Conservation (phyloP, 169 alveolate genomes). For the Cryptosporidium sp. region DNA sequence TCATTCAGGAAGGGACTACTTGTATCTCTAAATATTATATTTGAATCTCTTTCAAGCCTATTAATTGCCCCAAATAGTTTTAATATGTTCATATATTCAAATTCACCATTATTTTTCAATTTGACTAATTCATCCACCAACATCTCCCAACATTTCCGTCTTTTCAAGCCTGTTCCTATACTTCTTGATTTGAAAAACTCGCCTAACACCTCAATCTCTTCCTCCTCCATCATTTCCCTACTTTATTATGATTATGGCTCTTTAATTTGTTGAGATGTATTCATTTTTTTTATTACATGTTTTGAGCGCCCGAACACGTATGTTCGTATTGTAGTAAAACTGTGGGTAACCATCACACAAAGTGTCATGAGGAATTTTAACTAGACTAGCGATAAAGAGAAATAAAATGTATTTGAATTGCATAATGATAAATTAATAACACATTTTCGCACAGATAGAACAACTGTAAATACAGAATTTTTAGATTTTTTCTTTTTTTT, state of each 20-base stretch:
- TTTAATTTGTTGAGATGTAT: background rate
- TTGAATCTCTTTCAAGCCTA: slow-evolving; percentile 21
- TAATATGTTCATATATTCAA: slow-evolving; percentile 2
- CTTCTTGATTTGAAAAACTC: slow-evolving; percentile 22
- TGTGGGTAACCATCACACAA: background rate
- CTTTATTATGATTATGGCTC: background rate
- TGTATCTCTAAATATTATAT: slow-evolving; percentile 1
- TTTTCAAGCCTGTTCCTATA: slow-evolving; percentile 18
- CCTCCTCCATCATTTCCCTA: slow-evolving; percentile 21
- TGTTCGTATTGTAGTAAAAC: background rate
- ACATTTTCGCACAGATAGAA: no score
- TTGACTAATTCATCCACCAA: slow-evolving; percentile 3
- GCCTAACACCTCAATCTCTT: background rate
- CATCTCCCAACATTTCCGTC: slow-evolving; percentile 57
- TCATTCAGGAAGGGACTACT: slow-evolving; percentile 47
- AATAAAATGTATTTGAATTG: no score
- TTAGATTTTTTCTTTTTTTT: no score
- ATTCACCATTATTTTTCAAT: background rate
- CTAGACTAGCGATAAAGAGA: background rate
- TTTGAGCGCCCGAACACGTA: slow-evolving; percentile 7
- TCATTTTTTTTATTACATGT: background rate
- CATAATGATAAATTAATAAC: no score
- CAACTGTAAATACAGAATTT: no score
- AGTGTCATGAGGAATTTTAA: background rate
- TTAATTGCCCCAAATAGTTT: slow-evolving; percentile 3